Conservation (phyloP, 768 basidiomycete genomes). For the Auriscalpium orientale region DNA sequence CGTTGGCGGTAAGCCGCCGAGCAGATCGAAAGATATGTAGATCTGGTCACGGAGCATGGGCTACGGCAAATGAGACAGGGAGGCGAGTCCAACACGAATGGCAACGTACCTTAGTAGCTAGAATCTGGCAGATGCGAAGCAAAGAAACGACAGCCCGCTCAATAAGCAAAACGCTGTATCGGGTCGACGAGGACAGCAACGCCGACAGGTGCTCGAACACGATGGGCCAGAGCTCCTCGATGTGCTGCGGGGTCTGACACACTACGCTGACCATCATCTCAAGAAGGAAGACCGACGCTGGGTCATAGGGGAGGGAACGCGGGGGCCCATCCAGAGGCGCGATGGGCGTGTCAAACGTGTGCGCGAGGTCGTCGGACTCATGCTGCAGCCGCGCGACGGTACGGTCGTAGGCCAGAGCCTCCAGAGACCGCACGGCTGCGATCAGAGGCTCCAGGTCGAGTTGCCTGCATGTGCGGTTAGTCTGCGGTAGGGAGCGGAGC, state of each 20-base stretch:
- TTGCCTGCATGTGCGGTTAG: slow-evolving; percentile 38
- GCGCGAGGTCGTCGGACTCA: slow-evolving; percentile 50
- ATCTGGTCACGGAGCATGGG: slow-evolving; percentile 85
- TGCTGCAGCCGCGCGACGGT: slow-evolving; percentile 74
- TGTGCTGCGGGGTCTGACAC: slow-evolving; percentile 64
- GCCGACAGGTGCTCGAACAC: slow-evolving; percentile 89
- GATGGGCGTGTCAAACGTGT: slow-evolving; percentile 24
- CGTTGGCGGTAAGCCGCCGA: slow-evolving; percentile 68
- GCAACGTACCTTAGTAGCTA: slow-evolving; percentile 64
- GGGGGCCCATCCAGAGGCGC: slow-evolving; percentile 36
- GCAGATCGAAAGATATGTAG: slow-evolving; percentile 86
- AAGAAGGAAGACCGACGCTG: slow-evolving; percentile 88
- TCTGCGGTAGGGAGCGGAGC: background rate
- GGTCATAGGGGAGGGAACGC: slow-evolving; percentile 77
- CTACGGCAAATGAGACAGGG: slow-evolving; percentile 28
- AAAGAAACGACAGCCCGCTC: slow-evolving; percentile 91
- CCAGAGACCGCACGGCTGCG: slow-evolving; percentile 79
- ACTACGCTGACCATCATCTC: slow-evolving; percentile 93
- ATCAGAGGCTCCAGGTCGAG: slow-evolving; percentile 73
- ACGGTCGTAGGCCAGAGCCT: slow-evolving; percentile 84
- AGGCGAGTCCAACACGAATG: background rate
- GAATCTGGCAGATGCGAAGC: slow-evolving; percentile 72
- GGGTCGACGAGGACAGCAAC: slow-evolving; percentile 64
- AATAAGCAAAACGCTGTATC: slow-evolving; percentile 86
- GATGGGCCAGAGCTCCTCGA: slow-evolving; percentile 91